phyloP scores from a whole-genome alignment of 345 rosid genomes.

The Arabis alpina region DNA sequence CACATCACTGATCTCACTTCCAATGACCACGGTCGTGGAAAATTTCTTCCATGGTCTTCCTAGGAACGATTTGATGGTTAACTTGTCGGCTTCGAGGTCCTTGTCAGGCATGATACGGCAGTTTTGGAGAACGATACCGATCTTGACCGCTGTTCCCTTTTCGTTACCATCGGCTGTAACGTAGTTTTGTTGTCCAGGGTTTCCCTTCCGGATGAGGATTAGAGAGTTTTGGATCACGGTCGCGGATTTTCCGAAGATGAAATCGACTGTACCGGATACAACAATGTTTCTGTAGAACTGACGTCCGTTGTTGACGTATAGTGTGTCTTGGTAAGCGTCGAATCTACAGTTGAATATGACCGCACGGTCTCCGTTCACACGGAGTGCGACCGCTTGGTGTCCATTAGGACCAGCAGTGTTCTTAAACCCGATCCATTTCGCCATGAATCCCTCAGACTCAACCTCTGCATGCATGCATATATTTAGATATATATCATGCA shows the following conservation, averaged over 20 bases:
- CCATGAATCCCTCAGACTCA: constrained; percentile 62
- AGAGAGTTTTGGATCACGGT: constrained; percentile 67
- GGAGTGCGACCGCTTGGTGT: constrained; percentile 76
- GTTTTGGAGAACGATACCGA: constrained; percentile 67
- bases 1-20: constrained; percentile 56
- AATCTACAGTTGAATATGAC: constrained; percentile 63
- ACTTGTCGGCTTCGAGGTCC: constrained; percentile 45
- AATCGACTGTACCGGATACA: constrained; percentile 75
- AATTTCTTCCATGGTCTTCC: constrained; percentile 78
- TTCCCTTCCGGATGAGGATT: constrained; percentile 56
- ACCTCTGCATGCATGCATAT: constrained; percentile 52
- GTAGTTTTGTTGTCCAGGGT: constrained; percentile 50
- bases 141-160: constrained; percentile 31
- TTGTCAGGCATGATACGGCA: constrained; percentile 73
- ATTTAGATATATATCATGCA: background rate
- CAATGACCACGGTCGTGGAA: constrained; percentile 63
- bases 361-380: constrained; percentile 56
- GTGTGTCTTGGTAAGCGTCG: constrained; percentile 74
- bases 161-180: constrained; percentile 68
- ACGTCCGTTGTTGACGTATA: constrained; percentile 58
- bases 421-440: constrained; percentile 57
- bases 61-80: constrained; percentile 51
- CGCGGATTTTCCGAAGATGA: constrained; percentile 72
- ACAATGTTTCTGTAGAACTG: constrained; percentile 74
- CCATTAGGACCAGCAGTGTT: constrained; percentile 77